A percentile compares a stretch with the other conserved stretches of the same genome.
Evolutionary conservation across 306 rosid species (phyloP).

Genomic region (Canavalia ensiformis): DNA sequence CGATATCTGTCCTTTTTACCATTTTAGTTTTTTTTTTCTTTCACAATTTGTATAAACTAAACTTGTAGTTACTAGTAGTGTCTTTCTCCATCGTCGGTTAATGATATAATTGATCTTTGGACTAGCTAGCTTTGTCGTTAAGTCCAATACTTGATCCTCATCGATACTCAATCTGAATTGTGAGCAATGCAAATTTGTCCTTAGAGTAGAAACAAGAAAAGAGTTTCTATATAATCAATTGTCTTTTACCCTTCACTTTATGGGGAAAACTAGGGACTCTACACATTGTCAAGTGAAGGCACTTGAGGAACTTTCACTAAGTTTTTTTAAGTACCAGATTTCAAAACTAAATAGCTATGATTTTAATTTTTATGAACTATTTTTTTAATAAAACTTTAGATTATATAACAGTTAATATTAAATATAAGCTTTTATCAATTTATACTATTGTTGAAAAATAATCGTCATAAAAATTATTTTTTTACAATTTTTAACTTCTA

Average conservation of each 20-base stretch:
- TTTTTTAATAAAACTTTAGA: no score
- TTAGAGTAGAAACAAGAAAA: background rate
- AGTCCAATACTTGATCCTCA: constrained; percentile 5
- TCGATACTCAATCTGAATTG: constrained; percentile 14
- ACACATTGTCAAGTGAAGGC: background rate
- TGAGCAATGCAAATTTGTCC: constrained; percentile 29
- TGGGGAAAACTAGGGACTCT: constrained; percentile 9
- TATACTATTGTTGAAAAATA: no score
- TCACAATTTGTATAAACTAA: constrained; percentile 6
- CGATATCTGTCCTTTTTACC: constrained; percentile 29
- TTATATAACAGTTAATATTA: no score
- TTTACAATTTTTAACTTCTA: no score
- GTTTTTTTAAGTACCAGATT: no score
- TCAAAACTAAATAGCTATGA: no score
- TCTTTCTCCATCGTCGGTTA: constrained; percentile 31
- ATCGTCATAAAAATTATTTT: no score
- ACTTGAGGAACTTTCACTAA: no score
- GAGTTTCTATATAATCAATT: background rate
- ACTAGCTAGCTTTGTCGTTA: constrained; percentile 40
- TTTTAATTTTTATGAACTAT: no score
- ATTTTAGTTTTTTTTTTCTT: background rate
- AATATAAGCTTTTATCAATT: no score
- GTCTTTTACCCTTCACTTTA: background rate
- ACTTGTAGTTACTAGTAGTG: background rate
- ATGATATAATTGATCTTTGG: constrained; percentile 37